These are phyloP conservation scores for Xanthoconium separans DNA, from an alignment of 1,284 basidiomycete species.

Conservation along the genomic window DNA sequence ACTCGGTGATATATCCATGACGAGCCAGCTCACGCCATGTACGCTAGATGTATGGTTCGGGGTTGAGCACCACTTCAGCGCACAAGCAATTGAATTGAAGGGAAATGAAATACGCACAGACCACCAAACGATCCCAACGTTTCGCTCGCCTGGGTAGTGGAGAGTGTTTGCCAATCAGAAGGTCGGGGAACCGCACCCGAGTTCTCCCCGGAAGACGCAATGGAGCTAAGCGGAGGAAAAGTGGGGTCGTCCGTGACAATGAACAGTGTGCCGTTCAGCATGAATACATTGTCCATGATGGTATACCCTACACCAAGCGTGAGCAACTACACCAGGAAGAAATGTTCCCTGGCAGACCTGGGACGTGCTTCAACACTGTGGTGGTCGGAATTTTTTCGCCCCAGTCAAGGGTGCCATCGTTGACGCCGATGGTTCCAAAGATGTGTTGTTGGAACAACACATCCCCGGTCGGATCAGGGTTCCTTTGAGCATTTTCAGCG, in stretches of 20 bases:
- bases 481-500: conserved; percentile 45
- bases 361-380: conserved; percentile 52
- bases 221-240: conserved; percentile 50
- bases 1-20: conserved; percentile 49
- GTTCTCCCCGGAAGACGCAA: conserved; percentile 45
- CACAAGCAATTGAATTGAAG: neutral
- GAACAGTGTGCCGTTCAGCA: conserved; percentile 68
- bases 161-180: conserved; percentile 65
- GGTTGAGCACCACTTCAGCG: neutral
- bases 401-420: conserved; percentile 56
- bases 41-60: conserved; percentile 36
- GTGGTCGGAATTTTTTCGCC: conserved; percentile 50
- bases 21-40: conserved; percentile 57
- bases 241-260: conserved; percentile 59
- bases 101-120: conserved; percentile 38
- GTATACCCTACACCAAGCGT: conserved; percentile 61
- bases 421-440: conserved; percentile 45
- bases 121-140: conserved; percentile 57
- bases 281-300: conserved; percentile 73
- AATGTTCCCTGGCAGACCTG: conserved; percentile 47
- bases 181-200: conserved; percentile 46
- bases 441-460: conserved; percentile 26
- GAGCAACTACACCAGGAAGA: neutral
- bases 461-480: neutral
- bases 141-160: conserved; percentile 49